Percentiles rank a stretch among this genome's conserved stretches.
Conservation (phyloP, 805 yeast species). For the Yueomyces sinensis region DNA sequence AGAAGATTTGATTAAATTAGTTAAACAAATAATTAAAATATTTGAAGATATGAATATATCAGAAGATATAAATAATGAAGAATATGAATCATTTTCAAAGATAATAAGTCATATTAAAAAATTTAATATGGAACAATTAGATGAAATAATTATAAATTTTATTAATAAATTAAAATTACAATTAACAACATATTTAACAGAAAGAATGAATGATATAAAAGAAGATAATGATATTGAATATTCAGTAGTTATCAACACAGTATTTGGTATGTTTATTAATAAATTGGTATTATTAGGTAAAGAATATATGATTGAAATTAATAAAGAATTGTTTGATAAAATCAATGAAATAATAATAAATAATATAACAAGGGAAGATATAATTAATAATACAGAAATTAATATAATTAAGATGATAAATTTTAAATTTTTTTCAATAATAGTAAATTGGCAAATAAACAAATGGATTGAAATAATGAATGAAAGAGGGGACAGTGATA, state of each 20-base stretch:
- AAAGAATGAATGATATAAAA: constrained; percentile 2
- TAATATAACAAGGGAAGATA: no score
- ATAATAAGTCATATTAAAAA: constrained; percentile 11
- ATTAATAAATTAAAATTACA: constrained; percentile 10
- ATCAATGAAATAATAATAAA: constrained; percentile 10
- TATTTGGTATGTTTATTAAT: constrained; percentile 16
- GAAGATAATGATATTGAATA: constrained; percentile 4
- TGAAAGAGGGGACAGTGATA: constrained; percentile 1
- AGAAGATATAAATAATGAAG: constrained; percentile 3
- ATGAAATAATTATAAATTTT: constrained; percentile 16
- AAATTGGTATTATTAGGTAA: constrained; percentile 19
- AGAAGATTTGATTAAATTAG: constrained; percentile 9
- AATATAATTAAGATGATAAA: constrained; percentile 9
- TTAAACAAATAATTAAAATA: constrained; percentile 9
- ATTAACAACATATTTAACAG: constrained; percentile 13
- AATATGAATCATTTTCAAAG: constrained; percentile 8
- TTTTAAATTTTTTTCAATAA: constrained; percentile 15
- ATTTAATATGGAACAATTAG: constrained; percentile 10
- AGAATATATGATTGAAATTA: constrained; percentile 15
- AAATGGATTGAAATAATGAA: constrained; percentile 17
- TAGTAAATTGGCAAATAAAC: constrained; percentile 19
- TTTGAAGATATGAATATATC: constrained; percentile 11
- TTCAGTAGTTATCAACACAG: constrained; percentile 5
- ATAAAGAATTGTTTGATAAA: constrained; percentile 7
- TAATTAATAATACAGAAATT: constrained; percentile 2